Conservation (phyloP, 2,329 filamentous ascomycete genomes). For the Raffaelea arxii region DNA sequence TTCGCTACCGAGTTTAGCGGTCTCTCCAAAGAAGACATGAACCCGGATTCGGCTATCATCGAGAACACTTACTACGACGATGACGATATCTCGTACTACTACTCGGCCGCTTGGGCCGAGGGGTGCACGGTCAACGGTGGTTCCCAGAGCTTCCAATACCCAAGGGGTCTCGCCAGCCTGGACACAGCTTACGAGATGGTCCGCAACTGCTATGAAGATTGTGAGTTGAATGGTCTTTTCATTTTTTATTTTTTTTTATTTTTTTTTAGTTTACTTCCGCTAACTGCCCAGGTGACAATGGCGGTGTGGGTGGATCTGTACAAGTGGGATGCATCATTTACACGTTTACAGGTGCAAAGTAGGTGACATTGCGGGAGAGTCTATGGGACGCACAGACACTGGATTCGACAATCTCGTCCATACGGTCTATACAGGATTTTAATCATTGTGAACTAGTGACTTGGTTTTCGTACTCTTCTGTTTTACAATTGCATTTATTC, state of each 20-base stretch:
- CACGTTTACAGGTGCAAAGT: neutral
- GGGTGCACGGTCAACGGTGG: neutral
- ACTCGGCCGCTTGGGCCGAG: neutral
- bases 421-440: no score
- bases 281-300: neutral
- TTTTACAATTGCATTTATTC: no score
- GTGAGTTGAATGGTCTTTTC: no score
- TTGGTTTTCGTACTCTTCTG: no score
- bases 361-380: no score
- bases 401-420: no score
- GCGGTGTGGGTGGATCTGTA: neutral
- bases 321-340: neutral
- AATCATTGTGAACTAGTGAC: no score
- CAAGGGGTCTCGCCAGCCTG: neutral
- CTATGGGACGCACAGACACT: no score
- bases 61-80: neutral
- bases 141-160: neutral
- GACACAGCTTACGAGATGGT: neutral
- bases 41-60: neutral
- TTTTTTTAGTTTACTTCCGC: no score
- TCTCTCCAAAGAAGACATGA: neutral
- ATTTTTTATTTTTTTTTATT: no score
- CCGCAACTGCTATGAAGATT: neutral
- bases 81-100: neutral
- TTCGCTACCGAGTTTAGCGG: neutral